phyloP scores from a whole-genome alignment of 352 stramenopile species.

The Phytophthora fragariae region DNA sequence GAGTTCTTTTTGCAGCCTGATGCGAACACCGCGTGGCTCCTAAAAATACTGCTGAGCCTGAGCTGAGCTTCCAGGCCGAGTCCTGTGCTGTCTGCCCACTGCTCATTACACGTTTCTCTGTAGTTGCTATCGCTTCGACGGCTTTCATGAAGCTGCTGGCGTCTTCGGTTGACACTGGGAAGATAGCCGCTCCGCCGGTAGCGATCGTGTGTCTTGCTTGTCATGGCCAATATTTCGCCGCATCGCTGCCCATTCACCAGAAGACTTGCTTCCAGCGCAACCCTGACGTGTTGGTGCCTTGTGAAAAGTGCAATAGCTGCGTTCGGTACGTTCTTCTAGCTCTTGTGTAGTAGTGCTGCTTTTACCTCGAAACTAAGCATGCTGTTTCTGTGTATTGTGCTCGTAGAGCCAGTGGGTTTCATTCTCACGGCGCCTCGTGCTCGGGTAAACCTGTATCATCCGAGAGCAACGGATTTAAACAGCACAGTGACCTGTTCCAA shows the following conservation, averaged over 20 bases:
- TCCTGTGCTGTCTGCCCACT: background rate
- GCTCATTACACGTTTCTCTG: slow-evolving; percentile 12
- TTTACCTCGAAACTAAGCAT: slow-evolving; percentile 5
- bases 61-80: background rate
- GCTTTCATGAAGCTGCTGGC: slow-evolving; percentile 18
- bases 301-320: slow-evolving; percentile 42
- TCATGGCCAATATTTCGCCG: slow-evolving; percentile 63
- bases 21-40: slow-evolving; percentile 10
- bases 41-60: slow-evolving; percentile 39
- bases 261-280: slow-evolving; percentile 78
- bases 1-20: slow-evolving; percentile 36
- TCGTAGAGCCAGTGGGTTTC: slow-evolving; percentile 39
- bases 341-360: background rate
- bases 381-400: background rate
- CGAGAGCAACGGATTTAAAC: background rate
- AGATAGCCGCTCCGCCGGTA: slow-evolving; percentile 24
- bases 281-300: slow-evolving; percentile 57
- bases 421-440: slow-evolving; percentile 35
- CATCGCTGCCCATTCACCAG: slow-evolving; percentile 75
- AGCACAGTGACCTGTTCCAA: slow-evolving; percentile 5
- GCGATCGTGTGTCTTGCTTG: slow-evolving; percentile 55
- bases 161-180: slow-evolving; percentile 1
- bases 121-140: background rate
- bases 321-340: slow-evolving; percentile 38
- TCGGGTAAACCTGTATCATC: slow-evolving; percentile 7